phyloP scores from a whole-genome alignment of 208 protist genomes.

The Trypanosoma grayi region DNA sequence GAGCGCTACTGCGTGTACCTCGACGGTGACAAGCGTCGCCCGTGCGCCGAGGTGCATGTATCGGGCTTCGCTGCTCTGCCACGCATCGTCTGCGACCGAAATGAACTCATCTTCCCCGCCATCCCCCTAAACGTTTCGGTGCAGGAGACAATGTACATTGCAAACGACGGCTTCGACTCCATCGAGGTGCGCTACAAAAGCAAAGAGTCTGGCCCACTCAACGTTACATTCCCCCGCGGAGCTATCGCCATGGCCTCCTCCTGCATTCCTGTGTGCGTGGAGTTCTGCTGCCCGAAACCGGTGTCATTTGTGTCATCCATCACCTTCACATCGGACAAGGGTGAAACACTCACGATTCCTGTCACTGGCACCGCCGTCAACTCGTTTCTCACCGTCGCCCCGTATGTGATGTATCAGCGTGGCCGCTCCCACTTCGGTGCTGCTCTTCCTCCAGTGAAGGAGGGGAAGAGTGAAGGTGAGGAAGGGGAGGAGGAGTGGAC shows the following conservation, averaged over 20 bases:
- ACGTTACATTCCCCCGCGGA: slow-evolving; percentile 79
- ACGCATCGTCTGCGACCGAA: slow-evolving; percentile 68
- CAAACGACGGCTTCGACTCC: slow-evolving; percentile 93
- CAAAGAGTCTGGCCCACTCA: slow-evolving; percentile 50
- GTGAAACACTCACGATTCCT: slow-evolving; percentile 67
- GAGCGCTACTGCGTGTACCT: slow-evolving; percentile 51
- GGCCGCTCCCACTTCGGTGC: slow-evolving; percentile 25
- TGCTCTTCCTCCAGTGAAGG: neutral
- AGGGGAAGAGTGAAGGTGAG: neutral
- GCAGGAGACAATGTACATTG: slow-evolving; percentile 65
- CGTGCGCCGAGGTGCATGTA: slow-evolving; percentile 59
- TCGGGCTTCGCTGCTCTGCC: slow-evolving; percentile 71
- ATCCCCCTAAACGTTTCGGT: slow-evolving; percentile 82
- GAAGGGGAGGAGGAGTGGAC: slow-evolving; percentile 13
- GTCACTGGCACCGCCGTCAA: slow-evolving; percentile 88
- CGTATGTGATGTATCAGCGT: slow-evolving; percentile 34
- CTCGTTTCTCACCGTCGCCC: slow-evolving; percentile 77
- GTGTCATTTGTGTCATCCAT: slow-evolving; percentile 88
- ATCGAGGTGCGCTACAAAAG: slow-evolving; percentile 84
- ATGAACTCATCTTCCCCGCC: slow-evolving; percentile 80
- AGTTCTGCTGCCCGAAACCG: slow-evolving; percentile 64
- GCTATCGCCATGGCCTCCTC: slow-evolving; percentile 21
- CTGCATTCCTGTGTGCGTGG: slow-evolving; percentile 55
- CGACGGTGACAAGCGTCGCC: slow-evolving; percentile 34
- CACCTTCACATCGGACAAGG: slow-evolving; percentile 69